Evolutionary conservation across 768 basidiomycete genomes (phyloP).

Genomic region (Postia placenta): DNA sequence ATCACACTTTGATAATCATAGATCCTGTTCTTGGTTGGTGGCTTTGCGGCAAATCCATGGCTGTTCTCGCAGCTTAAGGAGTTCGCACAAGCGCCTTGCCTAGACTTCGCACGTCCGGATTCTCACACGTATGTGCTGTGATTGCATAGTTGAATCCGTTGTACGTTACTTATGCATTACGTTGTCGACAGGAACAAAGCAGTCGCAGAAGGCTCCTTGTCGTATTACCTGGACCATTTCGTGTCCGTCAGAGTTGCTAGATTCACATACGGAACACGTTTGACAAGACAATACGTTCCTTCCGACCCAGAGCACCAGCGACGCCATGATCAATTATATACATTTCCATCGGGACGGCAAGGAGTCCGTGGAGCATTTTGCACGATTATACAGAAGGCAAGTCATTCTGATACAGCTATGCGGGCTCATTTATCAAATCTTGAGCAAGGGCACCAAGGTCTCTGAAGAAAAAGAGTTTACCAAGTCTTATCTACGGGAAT

Average conservation of each 20-base stretch:
- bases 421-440: too few relatives aligned
- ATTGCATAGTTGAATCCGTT: neutral
- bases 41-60: constrained; percentile 44
- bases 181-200: constrained; percentile 36
- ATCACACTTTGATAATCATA: constrained; percentile 18
- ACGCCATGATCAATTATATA: neutral
- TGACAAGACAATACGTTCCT: constrained; percentile 29
- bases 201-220: constrained; percentile 46
- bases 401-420: too few relatives aligned
- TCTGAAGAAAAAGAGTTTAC: constrained; percentile 1
- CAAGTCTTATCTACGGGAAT: neutral
- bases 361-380: neutral
- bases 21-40: constrained; percentile 78
- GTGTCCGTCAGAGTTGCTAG: constrained; percentile 43
- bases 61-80: constrained; percentile 60
- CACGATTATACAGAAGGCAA: neutral
- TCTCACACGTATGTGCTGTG: constrained; percentile 54
- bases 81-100: constrained; percentile 41
- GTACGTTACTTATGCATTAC: neutral
- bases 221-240: constrained; percentile 38
- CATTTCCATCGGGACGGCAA: neutral
- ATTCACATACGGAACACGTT: constrained; percentile 41
- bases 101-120: constrained; percentile 68
- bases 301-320: constrained; percentile 34
- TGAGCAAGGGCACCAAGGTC: neutral